A percentile compares a stretch with the other conserved stretches of the same genome.
These are phyloP conservation scores for Cyberlindnera sargentensis DNA, from an alignment of 805 yeast species.

Conservation along the genomic window DNA sequence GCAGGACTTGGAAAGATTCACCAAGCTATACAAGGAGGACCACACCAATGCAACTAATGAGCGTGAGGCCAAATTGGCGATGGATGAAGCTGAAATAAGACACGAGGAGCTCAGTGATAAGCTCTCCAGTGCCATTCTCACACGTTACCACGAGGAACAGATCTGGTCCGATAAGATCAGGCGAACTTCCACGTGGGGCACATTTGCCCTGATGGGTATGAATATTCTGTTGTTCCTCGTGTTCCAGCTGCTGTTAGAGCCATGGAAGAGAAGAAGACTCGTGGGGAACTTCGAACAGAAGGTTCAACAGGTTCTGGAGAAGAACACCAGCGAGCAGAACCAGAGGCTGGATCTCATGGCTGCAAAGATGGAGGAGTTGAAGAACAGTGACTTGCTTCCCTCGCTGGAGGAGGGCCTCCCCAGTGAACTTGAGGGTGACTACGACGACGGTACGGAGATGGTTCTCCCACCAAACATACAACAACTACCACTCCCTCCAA, in stretches of 20 bases:
- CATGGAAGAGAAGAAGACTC: slow-evolving; percentile 81
- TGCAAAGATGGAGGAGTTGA: slow-evolving; percentile 19
- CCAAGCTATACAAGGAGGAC: slow-evolving; percentile 72
- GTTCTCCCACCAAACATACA: slow-evolving; percentile 14
- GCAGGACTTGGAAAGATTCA: slow-evolving; percentile 75
- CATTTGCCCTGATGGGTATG: slow-evolving; percentile 81
- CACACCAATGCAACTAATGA: slow-evolving; percentile 66
- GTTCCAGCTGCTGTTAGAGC: slow-evolving; percentile 86
- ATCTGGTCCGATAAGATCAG: slow-evolving; percentile 97
- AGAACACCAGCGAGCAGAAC: slow-evolving; percentile 25
- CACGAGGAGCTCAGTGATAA: slow-evolving; percentile 67
- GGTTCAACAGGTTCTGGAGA: slow-evolving; percentile 49
- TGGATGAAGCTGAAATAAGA: slow-evolving; percentile 48
- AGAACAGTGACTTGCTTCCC: slow-evolving; percentile 15
- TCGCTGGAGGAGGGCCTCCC: slow-evolving; percentile 12
- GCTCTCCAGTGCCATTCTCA: slow-evolving; percentile 69
- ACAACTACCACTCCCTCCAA: slow-evolving; percentile 11
- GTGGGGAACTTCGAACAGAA: slow-evolving; percentile 80
- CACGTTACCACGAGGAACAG: slow-evolving; percentile 94
- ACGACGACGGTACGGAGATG: not conserved
- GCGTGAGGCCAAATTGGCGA: slow-evolving; percentile 35
- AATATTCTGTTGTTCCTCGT: slow-evolving; percentile 71
- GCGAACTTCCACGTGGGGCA: slow-evolving; percentile 94
- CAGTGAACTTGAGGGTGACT: slow-evolving; percentile 16
- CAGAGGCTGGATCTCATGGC: slow-evolving; percentile 23